Percentiles rank a stretch among this genome's conserved stretches.
These are phyloP conservation scores for Ichthyophthirius multifiliis DNA, from an alignment of 169 alveolate genomes.

Conservation along the genomic window DNA sequence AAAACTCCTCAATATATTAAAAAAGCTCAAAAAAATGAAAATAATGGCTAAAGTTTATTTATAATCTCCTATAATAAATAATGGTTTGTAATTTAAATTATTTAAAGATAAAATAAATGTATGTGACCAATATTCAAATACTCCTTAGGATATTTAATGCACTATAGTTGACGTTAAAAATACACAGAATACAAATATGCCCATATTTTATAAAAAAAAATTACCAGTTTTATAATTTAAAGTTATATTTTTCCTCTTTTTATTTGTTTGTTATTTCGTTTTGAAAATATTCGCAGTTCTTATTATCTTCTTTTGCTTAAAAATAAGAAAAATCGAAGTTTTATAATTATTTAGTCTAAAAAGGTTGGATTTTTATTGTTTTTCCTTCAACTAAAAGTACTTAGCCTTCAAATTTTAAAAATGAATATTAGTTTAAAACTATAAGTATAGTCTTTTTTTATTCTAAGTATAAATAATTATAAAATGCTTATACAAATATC, in stretches of 20 bases:
- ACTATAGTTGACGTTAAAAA: neutral
- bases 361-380: neutral
- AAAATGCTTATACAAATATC: slow-evolving; percentile 39
- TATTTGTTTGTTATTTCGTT: neutral
- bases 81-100: neutral
- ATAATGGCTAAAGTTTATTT: neutral
- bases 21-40: neutral
- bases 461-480: slow-evolving; percentile 31
- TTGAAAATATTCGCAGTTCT: neutral
- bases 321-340: neutral
- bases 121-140: neutral
- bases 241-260: neutral
- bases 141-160: neutral
- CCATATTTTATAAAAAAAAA: neutral
- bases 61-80: neutral
- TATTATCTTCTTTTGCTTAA: neutral
- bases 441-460: slow-evolving; percentile 34
- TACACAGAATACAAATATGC: neutral
- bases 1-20: neutral
- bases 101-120: neutral
- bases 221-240: neutral
- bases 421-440: slow-evolving; percentile 24
- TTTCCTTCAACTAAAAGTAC: neutral
- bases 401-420: neutral
- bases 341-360: too few relatives aligned